A percentile compares a stretch with the other conserved stretches of the same genome.
Conservation (phyloP, 129 eudicot genomes). For the Smallanthus sonchifolius region DNA sequence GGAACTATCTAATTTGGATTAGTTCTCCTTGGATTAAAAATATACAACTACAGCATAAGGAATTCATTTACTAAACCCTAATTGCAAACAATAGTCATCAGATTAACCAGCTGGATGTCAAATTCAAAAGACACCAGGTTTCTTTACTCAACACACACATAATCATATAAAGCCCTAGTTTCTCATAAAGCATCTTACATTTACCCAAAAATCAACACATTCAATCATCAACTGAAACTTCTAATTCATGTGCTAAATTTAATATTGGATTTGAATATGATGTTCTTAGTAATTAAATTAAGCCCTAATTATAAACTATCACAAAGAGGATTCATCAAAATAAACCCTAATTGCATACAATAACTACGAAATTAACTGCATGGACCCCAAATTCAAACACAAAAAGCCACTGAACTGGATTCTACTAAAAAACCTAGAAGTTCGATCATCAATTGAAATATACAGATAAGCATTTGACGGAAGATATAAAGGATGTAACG, state of each 20-base stretch:
- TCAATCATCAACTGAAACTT: not conserved
- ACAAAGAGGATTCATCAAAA: not conserved
- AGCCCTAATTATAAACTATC: not conserved
- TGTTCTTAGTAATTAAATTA: constrained; percentile 5
- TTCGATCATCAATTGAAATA: not conserved
- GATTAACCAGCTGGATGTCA: not conserved
- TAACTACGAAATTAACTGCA: not conserved
- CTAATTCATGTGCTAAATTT: not conserved
- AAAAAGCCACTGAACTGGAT: not conserved
- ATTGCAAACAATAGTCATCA: constrained; percentile 1
- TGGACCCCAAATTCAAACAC: not conserved
- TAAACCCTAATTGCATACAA: constrained; percentile 8
- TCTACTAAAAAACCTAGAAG: constrained; percentile 12
- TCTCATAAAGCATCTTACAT: constrained; percentile 1
- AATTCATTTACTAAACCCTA: not conserved
- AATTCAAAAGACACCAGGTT: not conserved
- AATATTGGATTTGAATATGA: not conserved
- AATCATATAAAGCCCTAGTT: constrained; percentile 20
- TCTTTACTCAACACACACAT: not conserved
- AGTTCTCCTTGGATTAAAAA: not conserved
- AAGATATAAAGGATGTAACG: not conserved
- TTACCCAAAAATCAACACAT: constrained; percentile 13
- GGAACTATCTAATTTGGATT: constrained; percentile 6
- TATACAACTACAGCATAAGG: constrained; percentile 6
- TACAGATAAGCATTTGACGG: not conserved